phyloP scores from a whole-genome alignment of 2,329 filamentous ascomycete species.

The Arthrobotrys musiformis region DNA sequence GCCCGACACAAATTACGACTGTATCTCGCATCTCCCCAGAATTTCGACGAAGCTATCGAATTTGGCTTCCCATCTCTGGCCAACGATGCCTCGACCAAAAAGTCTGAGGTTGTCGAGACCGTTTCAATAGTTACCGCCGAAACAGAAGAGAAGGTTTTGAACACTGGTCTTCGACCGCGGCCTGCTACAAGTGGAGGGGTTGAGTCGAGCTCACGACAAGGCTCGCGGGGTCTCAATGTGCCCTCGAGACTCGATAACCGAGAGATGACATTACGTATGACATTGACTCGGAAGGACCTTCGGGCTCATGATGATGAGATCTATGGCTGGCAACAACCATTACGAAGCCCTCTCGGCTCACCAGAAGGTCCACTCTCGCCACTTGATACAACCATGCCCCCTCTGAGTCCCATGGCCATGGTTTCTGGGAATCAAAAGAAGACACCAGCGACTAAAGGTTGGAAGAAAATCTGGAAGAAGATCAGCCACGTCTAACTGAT shows the following conservation, averaged over 20 bases:
- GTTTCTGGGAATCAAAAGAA: constrained; percentile 27
- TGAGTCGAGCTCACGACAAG: constrained; percentile 35
- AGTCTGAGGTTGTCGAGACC: constrained; percentile 54
- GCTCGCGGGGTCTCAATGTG: constrained; percentile 4
- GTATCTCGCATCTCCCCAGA: constrained; percentile 87
- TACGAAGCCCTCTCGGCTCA: constrained; percentile 28
- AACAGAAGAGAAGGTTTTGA: constrained; percentile 28
- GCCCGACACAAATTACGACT: constrained; percentile 85
- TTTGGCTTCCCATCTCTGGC: constrained; percentile 82
- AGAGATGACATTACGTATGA: constrained; percentile 98
- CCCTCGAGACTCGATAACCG: constrained; percentile 65
- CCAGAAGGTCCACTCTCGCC: constrained; percentile 39
- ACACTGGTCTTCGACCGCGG: constrained; percentile 49
- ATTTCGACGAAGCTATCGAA: constrained; percentile 90
- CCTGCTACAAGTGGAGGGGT: constrained; percentile 52
- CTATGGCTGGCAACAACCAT: constrained; percentile 73
- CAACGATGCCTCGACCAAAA: constrained; percentile 61
- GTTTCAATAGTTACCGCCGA: constrained; percentile 36
- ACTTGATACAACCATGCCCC: background rate
- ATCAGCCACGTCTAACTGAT: constrained; percentile 44
- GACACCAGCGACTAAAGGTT: constrained; percentile 25
- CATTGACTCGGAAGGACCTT: constrained; percentile 87
- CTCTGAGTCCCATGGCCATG: constrained; percentile 20
- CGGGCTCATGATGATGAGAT: constrained; percentile 78
- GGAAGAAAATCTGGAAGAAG: constrained; percentile 56